Evolutionary conservation across 163 green algal genomes (phyloP).

Genomic region (Scenedesmus sp.): DNA sequence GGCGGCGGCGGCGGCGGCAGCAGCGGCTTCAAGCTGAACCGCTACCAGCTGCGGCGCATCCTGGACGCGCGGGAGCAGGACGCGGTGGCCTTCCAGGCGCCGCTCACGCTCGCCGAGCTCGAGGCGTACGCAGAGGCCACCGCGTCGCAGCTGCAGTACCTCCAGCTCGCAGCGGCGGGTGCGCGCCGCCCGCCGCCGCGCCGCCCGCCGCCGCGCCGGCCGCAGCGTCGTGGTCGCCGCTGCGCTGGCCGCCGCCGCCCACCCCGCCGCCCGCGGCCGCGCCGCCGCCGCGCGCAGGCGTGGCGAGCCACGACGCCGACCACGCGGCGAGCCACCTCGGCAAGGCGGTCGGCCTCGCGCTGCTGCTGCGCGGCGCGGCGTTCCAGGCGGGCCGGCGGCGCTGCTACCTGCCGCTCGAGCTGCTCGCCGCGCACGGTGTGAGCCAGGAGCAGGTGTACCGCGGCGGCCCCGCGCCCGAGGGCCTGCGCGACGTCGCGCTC

Average conservation of each 20-base stretch:
- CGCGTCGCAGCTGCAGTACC: slow-evolving; percentile 79
- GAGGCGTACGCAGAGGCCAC: slow-evolving; percentile 85
- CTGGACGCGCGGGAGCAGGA: slow-evolving; percentile 74
- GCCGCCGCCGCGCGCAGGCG: slow-evolving; percentile 41
- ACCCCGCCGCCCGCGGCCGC: too few relatives aligned
- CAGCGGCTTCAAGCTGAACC: slow-evolving; percentile 54
- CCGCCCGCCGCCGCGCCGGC: too few relatives aligned
- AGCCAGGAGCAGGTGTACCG: slow-evolving; percentile 69
- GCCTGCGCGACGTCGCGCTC: slow-evolving; percentile 69
- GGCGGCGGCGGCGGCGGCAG: slow-evolving; percentile 38
- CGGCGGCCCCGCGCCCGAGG: slow-evolving; percentile 58
- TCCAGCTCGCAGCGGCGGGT: slow-evolving; percentile 61
- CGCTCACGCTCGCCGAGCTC: slow-evolving; percentile 64
- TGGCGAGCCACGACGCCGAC: slow-evolving; percentile 67
- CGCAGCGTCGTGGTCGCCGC: too few relatives aligned
- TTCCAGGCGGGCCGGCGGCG: slow-evolving; percentile 8
- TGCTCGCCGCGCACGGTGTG: slow-evolving; percentile 29
- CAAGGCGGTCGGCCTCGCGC: slow-evolving; percentile 57
- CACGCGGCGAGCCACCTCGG: slow-evolving; percentile 86
- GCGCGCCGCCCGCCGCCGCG: background rate
- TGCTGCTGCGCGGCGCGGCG: slow-evolving; percentile 7
- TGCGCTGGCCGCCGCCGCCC: too few relatives aligned
- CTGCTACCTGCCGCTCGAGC: slow-evolving; percentile 41
- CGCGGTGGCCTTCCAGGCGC: slow-evolving; percentile 53
- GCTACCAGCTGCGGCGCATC: slow-evolving; percentile 76